Evolutionary conservation across 306 rosid species (phyloP).

Genomic region (Heteromeles arbutifolia): DNA sequence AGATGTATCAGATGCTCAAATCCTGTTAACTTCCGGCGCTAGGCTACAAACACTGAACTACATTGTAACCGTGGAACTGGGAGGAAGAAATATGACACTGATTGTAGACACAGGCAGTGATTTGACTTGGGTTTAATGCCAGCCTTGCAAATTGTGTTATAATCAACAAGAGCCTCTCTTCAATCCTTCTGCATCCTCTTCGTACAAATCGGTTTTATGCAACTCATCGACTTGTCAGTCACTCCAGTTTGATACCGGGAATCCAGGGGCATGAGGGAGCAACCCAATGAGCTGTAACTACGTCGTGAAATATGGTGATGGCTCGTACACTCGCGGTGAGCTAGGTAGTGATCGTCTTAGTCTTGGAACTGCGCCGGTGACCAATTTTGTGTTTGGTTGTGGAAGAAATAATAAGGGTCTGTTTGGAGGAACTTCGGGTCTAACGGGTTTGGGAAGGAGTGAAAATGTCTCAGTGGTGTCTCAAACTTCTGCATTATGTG

Average conservation of each 20-base stretch:
- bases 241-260: constrained; percentile 41
- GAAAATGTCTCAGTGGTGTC: constrained; percentile 50
- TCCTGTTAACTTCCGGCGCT: constrained; percentile 63
- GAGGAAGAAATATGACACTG: constrained; percentile 52
- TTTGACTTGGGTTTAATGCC: constrained; percentile 80
- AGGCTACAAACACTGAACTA: constrained; percentile 61
- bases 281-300: constrained; percentile 39
- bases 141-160: constrained; percentile 71
- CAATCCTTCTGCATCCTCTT: constrained; percentile 52
- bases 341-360: constrained; percentile 44
- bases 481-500: constrained; percentile 54
- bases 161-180: constrained; percentile 65
- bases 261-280: constrained; percentile 36
- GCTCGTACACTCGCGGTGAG: constrained; percentile 56
- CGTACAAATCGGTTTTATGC: constrained; percentile 52
- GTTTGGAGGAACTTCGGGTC: constrained; percentile 76
- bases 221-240: constrained; percentile 51
- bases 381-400: constrained; percentile 65
- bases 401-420: constrained; percentile 71
- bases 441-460: constrained; percentile 77
- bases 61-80: constrained; percentile 59
- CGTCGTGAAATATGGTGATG: constrained; percentile 65
- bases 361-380: constrained; percentile 38
- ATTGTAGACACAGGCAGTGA: constrained; percentile 93
- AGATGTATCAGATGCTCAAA: constrained; percentile 43